Base-by-base conservation (phyloP, 495 filamentous ascomycete species). In the Recurvomyces mirabilis region DNA sequence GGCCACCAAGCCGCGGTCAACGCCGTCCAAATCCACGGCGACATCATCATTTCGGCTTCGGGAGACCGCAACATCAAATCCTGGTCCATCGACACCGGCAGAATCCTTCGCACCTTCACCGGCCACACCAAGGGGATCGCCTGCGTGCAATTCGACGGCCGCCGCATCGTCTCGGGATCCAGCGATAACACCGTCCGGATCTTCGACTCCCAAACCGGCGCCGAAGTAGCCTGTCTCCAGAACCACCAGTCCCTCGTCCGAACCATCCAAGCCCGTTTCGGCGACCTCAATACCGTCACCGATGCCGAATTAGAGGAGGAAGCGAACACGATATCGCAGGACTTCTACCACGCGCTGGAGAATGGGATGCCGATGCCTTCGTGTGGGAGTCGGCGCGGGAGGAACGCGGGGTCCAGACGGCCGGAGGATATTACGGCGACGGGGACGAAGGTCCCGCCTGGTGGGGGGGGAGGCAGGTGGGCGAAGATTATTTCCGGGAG, bases 61-160 rank as follows among this genome's bases (percentile, higher is more conserved):
- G 91, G 91, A 1, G 91, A 99, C 60, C 79, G 88, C 9, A 71
- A 79, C 52, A 81, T 96, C 56, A 93, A 93, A 55, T 71, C 94
- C 13, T 99, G 93, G 93, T 83, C 91, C 57, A 79, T 94, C 62
- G 78, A 77, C 14, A 83, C 75, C 0, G 85, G 87, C 38, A 63
- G 68, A 12, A 89, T 84, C 58, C 66, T 71, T 14, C 77, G 79
- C 52, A 91, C 83, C 7, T 73, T 93, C 28, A 62, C 83, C 34
- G 93, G 91, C 4, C 91, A 99, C 56, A 73, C 74, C 44, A 99
- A 96, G 61, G 91, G 91, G 14, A 96, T 99, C 56, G 91, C 91
- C 13, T 99, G 91, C 62, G 85, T 99, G 15, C 88, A 96, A 62
- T 94, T 84, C 54, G 91, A 99, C 61, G 87, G 85, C n/a, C 79